Evolutionary conservation across 2,329 filamentous ascomycete species (phyloP).

Genomic region (Nemania abortiva): DNA sequence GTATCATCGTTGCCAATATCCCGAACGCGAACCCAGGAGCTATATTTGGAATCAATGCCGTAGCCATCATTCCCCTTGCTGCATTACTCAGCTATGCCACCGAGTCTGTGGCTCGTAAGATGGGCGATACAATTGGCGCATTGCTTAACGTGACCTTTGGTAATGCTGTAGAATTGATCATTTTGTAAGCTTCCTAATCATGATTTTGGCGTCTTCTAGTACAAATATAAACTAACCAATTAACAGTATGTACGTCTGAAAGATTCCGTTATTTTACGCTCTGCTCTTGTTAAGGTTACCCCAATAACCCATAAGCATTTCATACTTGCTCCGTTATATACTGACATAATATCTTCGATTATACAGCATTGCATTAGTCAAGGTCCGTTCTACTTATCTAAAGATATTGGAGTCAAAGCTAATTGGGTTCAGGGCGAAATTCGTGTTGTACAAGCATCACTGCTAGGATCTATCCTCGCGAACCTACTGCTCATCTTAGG

Average conservation of each 20-base stretch:
- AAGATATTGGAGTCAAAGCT: slow-evolving; percentile 36
- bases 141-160: slow-evolving; percentile 83
- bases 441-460: slow-evolving; percentile 89
- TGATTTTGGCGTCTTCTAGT: neutral
- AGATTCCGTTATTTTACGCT: neutral
- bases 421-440: slow-evolving; percentile 73
- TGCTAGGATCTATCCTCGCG: slow-evolving; percentile 89
- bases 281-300: neutral
- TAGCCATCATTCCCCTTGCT: slow-evolving; percentile 81
- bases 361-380: slow-evolving; percentile 78
- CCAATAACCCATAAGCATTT: neutral
- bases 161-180: slow-evolving; percentile 83
- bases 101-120: slow-evolving; percentile 77
- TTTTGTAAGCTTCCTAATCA: slow-evolving; percentile 65
- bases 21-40: slow-evolving; percentile 67
- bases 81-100: slow-evolving; percentile 79
- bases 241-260: slow-evolving; percentile 45
- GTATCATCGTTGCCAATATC: slow-evolving; percentile 73
- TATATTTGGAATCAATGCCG: slow-evolving; percentile 79
- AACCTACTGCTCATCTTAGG: slow-evolving; percentile 90
- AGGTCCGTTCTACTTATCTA: slow-evolving; percentile 58
- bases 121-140: slow-evolving; percentile 79
- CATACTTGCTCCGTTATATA: slow-evolving; percentile 38
- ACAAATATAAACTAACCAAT: slow-evolving; percentile 38
- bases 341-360: slow-evolving; percentile 41